Conservation (phyloP, 495 filamentous ascomycete species). For the Penicillium paxilli region DNA sequence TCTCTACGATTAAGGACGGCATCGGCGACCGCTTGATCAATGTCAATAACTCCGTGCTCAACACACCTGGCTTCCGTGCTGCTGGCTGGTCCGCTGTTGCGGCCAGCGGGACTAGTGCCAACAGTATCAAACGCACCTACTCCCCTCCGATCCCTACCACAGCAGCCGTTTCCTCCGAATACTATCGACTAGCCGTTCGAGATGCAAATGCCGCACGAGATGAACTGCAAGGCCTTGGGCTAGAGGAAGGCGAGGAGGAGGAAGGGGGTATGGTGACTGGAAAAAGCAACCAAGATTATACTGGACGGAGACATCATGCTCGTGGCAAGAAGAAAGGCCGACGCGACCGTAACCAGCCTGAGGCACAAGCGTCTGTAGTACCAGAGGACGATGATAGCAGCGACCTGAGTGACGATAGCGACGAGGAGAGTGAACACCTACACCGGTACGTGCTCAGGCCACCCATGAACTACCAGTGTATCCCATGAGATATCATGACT, state of each 20-base stretch:
- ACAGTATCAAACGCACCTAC: conserved; percentile 84
- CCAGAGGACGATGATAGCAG: conserved; percentile 96
- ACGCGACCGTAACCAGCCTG: conserved; percentile 37
- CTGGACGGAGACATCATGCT: conserved; percentile 61
- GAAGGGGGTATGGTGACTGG: conserved; percentile 81
- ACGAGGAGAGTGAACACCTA: conserved; percentile 72
- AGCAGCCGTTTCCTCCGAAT: conserved; percentile 69
- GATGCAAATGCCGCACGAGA: conserved; percentile 33
- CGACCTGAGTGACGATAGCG: conserved; percentile 93
- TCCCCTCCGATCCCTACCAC: conserved; percentile 95
- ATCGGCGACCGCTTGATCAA: conserved; percentile 95
- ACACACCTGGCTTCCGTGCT: conserved; percentile 91
- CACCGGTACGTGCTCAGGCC: conserved; percentile 33
- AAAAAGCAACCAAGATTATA: conserved; percentile 69
- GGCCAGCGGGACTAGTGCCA: conserved; percentile 35
- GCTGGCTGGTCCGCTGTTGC: conserved; percentile 86
- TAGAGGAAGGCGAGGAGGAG: conserved; percentile 74
- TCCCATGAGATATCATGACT: background rate
- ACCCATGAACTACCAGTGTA: background rate
- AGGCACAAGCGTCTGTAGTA: conserved; percentile 65
- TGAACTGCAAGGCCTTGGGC: conserved; percentile 35
- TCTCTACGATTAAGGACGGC: conserved; percentile 87
- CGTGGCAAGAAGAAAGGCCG: conserved; percentile 46
- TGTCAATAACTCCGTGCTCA: conserved; percentile 85
- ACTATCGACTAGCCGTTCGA: conserved; percentile 55